Base-by-base conservation (phyloP, 306 rosid genomes). In the Urtica urens region DNA sequence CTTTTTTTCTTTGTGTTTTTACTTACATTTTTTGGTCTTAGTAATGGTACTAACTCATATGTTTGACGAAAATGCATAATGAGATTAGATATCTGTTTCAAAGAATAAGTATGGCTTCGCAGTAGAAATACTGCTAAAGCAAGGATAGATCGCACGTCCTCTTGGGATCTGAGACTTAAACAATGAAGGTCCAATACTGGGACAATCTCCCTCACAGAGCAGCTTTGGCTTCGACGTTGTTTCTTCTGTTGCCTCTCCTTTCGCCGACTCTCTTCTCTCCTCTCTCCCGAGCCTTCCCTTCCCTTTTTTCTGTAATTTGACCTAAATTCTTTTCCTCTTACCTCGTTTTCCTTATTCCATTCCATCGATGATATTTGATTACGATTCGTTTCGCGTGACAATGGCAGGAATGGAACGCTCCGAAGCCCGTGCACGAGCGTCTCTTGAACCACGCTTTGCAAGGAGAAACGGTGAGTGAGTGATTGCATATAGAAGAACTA, bases 321-420 rank as follows among this genome's bases (percentile, higher is more conserved):
- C n/a, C n/a, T n/a, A n/a, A 75, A 48, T 53, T 46, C 27, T 23
- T 20, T 17, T 10, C 3, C 49, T 10, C 16, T 19, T 3, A 2
- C 17, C 19, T 41, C 15, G 11, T 11, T 1, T 28, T 7, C 10
- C 16, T 28, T 49, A 16, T 40, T 20, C 31, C 44, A 38, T 38
- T 2, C 7, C 22, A 7, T 22, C 5, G 14, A 29, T 15, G 10
- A 25, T 13, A 19, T 24, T 23, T 9, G 26, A 8, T 1, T 11
- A 38, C 17, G 11, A 38, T 35, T 53, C 18, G 31, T 25, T 22
- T 6, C 42, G 47, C 11, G 40, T 17, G 29, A 3, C 14, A 43
- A 56, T 43, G 42, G 79, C 68, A 92, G 99, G 99, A 82, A 33
- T 69, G 67, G 71, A 80, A 74, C 55, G 77, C 78, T 46, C 79